These are phyloP conservation scores for Colletotrichum sp. DNA, from an alignment of 2,329 filamentous ascomycete genomes.

Conservation along the genomic window DNA sequence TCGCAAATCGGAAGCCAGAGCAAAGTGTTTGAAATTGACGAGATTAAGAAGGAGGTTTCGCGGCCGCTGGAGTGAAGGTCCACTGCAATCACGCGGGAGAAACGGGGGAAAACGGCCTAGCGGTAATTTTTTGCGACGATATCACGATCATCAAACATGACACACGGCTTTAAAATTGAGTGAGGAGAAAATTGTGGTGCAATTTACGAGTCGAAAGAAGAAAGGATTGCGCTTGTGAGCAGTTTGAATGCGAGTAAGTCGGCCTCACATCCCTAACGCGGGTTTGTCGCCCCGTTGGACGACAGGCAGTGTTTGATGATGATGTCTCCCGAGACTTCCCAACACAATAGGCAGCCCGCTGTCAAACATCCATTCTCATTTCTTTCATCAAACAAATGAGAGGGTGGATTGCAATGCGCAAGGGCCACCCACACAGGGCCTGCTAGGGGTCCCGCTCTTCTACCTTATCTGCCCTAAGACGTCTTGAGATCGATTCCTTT, in stretches of 20 bases:
- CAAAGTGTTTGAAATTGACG: not conserved
- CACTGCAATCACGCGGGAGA: not conserved
- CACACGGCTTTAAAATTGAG: not conserved
- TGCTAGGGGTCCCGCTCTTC: not conserved
- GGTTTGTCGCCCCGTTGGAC: not conserved
- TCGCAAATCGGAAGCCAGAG: not conserved
- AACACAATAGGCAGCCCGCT: not conserved
- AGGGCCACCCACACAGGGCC: not conserved
- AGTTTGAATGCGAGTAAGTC: not conserved
- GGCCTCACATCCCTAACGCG: not conserved
- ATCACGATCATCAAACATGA: not conserved
- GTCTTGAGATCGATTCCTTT: not conserved
- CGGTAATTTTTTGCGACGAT: not conserved
- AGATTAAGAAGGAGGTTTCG: not conserved
- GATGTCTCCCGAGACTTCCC: not conserved
- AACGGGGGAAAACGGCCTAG: not conserved
- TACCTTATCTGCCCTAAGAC: not conserved
- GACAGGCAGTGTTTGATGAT: not conserved
- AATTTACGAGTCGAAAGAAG: not conserved
- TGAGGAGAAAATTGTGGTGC: not conserved
- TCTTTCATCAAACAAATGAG: not conserved
- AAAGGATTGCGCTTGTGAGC: not conserved
- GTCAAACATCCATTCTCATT: not conserved
- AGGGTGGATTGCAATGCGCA: not conserved
- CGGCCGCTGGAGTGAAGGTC: not conserved